Evolutionary conservation across 768 basidiomycete species (phyloP), one percentile per base, ranked within the genome.

Genomic region (Pisolithus sp.): DNA sequence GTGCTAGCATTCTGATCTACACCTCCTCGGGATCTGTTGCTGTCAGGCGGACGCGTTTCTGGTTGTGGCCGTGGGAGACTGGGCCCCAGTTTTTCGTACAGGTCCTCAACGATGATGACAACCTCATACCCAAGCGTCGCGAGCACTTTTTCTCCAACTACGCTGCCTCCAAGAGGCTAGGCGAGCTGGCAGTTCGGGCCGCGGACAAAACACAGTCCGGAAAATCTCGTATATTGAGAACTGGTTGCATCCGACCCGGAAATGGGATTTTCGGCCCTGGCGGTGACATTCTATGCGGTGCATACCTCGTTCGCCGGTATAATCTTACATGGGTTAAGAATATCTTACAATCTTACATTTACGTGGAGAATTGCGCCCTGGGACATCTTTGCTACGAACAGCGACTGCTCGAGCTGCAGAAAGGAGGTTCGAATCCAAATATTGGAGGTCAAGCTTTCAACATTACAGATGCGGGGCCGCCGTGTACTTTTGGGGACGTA

Each of bases 71-170:
- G 2, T 91, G 88, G 88, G 77, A 89, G 68, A 73, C 50, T 24
- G 74, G 71, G 51, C 83, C 85, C 0, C 56, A 71, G 24, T 66
- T 69, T 54, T 82, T 82, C 57, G 73, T 85, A 7, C 88, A 91
- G 64, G 68, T 76, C 3, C 71, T 86, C 53, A 75, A 76, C 49
- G 87, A 89, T 60, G 79, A 83, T 52, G 81, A 86, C 44, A 56
- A 51, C 23, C 58, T 64, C 12, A 56, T 79, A 2, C 83, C 84
- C 8, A 77, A 71, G 58, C 68, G 62, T 5, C 83, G 86, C 57
- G 67, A 76, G 13, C 72, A 83, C 12, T 85, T 82, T 63, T 89
- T 87, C 67, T 89, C 87, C 12, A 90, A 89, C 62, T 90, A 90
- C 51, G 85, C 87, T 0, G 77, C 70, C 21, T 80, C 83, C 38